These are phyloP conservation scores for Melastoma candidum DNA, from an alignment of 441 rosid genomes.

Conservation along the genomic window DNA sequence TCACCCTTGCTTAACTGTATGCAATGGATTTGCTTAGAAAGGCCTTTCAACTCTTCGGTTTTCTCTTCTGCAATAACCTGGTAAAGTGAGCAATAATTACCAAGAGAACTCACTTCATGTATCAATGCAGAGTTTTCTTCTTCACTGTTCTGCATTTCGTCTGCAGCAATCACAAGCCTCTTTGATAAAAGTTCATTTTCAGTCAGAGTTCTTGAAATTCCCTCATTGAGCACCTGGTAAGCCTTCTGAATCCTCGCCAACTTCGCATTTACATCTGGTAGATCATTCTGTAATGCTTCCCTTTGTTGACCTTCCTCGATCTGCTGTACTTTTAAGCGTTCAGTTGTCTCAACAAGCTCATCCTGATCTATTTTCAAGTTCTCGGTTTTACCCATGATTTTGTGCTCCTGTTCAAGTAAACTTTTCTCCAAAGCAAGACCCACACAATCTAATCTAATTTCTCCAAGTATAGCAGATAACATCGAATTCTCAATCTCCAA, in stretches of 20 bases:
- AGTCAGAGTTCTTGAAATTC: conserved; percentile 28
- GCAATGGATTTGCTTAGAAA: conserved; percentile 30
- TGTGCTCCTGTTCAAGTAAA: conserved; percentile 30
- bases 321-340: conserved; percentile 40
- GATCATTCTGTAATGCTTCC: conserved; percentile 34
- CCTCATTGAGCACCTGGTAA: conserved; percentile 40
- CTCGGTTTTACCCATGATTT: conserved; percentile 20
- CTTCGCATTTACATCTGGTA: conserved; percentile 28
- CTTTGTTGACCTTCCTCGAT: conserved; percentile 34
- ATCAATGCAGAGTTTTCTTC: conserved; percentile 49
- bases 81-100: conserved; percentile 41
- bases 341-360: conserved; percentile 46
- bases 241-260: conserved; percentile 39
- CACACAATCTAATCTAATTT: conserved; percentile 30
- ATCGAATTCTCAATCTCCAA: conserved; percentile 56
- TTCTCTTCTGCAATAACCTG: conserved; percentile 52
- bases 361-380: conserved; percentile 37
- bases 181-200: conserved; percentile 41
- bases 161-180: conserved; percentile 38
- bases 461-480: conserved; percentile 39
- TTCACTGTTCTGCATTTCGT: conserved; percentile 37
- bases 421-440: conserved; percentile 30
- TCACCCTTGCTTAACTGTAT: conserved; percentile 25
- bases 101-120: conserved; percentile 42
- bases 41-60: conserved; percentile 39